Conservation (phyloP, 345 rosid species). For the Eutrema japonicum region DNA sequence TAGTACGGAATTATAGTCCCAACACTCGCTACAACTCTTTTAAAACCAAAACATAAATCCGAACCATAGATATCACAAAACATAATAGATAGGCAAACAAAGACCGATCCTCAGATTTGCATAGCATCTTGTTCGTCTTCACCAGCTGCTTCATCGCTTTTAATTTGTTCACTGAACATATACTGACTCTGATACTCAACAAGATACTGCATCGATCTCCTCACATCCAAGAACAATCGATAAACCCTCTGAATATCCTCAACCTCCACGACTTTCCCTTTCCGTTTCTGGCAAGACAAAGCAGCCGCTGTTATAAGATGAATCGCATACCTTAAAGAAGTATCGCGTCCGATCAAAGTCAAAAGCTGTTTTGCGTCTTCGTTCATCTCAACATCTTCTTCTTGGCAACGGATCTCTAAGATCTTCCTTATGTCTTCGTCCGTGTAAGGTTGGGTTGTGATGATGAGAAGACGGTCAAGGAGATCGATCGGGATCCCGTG, state of each 20-base stretch:
- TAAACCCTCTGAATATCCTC: conserved; percentile 81
- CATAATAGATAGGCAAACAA: not conserved
- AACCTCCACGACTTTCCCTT: conserved; percentile 74
- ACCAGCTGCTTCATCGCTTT: conserved; percentile 42
- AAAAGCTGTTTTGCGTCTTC: conserved; percentile 80
- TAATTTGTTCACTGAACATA: conserved; percentile 72
- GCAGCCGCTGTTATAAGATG: conserved; percentile 85
- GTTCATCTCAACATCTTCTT: conserved; percentile 86
- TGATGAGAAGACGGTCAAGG: conserved; percentile 89
- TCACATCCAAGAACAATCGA: conserved; percentile 79
- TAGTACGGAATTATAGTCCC: not conserved
- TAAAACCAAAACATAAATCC: conserved; percentile 16
- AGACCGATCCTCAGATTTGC: conserved; percentile 43
- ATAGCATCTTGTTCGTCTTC: conserved; percentile 56
- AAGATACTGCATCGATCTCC: conserved; percentile 91
- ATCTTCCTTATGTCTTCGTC: conserved; percentile 79
- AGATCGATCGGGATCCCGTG: conserved; percentile 98
- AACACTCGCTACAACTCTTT: conserved; percentile 9
- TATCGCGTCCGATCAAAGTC: conserved; percentile 82
- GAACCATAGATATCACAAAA: not conserved
- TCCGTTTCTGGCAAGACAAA: conserved; percentile 81
- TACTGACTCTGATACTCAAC: conserved; percentile 81
- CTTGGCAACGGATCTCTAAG: conserved; percentile 91
- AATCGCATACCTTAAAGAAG: conserved; percentile 91
- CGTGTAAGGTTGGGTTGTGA: conserved; percentile 80